Base-by-base conservation (phyloP, 1,284 basidiomycete species). In the Ustilago shanxiensis region DNA sequence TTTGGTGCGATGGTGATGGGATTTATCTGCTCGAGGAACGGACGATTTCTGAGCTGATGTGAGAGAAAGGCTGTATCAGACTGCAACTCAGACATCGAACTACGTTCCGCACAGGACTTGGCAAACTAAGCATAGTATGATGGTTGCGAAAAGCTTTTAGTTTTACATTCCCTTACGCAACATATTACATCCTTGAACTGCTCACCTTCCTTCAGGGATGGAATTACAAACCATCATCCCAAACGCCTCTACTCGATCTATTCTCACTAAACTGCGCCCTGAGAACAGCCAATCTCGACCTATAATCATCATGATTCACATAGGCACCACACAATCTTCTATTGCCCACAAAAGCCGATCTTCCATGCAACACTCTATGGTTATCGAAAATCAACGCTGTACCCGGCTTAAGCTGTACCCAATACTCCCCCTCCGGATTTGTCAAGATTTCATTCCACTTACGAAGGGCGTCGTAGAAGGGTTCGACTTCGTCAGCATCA, bases 301-400 rank as follows among this genome's bases (percentile, higher is more conserved):
- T 54, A 52, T 79, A 83, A 58, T 84, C 83, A 57, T 85, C 83
- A 60, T 80, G 80, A 16, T 72, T 72, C 9, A 83, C 61, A 44
- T 99, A 99, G 0, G 95, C 95, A 0, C 96, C 96, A 81, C 96
- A 98, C 90, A 99, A 93, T 1, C 93, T 89, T 3, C 96, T 90
- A 82, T 91, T 90, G 3, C 97, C 96, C 1, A 90, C 90, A 84
- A 98, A 99, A 0, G 91, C 90, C 0, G 94, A 93, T 9, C 96
- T 91, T 7, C 96, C 96, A 79, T 98, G 97, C 60, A 99, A 88
- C 3, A 98, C 94, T 13, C 96, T 90, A 86, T 97, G 93, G 84
- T 99, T 98, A 87, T 99, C 93, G 59, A 97, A 90, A 39, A 95
- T 91, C 57, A 98, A 89, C 33, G 92, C 92, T 0, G 92, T 96